Evolutionary conservation across 2,329 filamentous ascomycete species (phyloP), one percentile per base, ranked within the genome.

Genomic region (Lojkania enalia): DNA sequence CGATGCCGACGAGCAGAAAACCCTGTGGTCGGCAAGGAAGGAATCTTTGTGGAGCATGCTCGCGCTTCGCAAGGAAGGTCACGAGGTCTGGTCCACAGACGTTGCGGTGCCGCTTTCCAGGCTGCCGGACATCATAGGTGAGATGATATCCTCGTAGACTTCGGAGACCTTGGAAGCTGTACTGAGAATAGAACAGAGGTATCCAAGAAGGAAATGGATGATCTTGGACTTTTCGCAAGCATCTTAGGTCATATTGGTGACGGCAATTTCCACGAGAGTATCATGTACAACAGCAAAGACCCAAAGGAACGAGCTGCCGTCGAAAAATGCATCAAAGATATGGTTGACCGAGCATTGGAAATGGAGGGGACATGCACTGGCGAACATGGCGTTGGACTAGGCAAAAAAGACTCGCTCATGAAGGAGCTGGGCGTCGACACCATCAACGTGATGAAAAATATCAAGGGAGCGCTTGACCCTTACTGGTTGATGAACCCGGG

Each of bases 321-420:
- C 1, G 88, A 94, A 65, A 79, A 77, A 42, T 90, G 88, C 52
- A 89, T 96, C 35, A 84, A 91, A 64, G 86, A 90, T 57, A 96
- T 96, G 90, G 89, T 96, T 15, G 81, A 87, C 55, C 82, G 89
- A n/a, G 91, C 90, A 2, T 71, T 96, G 18, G 88, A 92, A 54
- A 96, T 96, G 90, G 91, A 96, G 48, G 90, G 91, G 1, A 95
- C 90, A 4, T 94, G 88, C 67, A 95, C 90, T 63, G 90, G 90
- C 20, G 90, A 95, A 69, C 90, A 95, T 67, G 87, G 87, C 1
- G 80, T 95, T 49, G 90, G 90, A 16, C 82, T 92, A 69, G 89
- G 88, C 13, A 95, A 95, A 73, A 95, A 95, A 72, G 82, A 84
- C 45, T 87, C 83, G 6, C 75, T 96, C 35, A 70, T 89, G 20